phyloP scores from a whole-genome alignment of 345 rosid species.

The Lumnitzera littorea region DNA sequence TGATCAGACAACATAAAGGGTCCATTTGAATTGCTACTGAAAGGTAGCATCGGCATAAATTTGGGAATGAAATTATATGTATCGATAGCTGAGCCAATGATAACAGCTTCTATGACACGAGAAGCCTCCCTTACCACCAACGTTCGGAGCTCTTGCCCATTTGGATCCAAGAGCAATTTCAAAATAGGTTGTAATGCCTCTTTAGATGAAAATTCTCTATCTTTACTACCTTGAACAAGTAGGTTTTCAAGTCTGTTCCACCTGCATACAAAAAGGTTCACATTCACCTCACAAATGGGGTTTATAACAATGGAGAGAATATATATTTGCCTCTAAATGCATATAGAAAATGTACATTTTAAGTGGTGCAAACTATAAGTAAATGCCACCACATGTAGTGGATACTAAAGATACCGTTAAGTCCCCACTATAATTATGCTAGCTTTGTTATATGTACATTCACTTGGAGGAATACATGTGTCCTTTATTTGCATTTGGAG shows the following conservation, averaged over 20 bases:
- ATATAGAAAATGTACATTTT: conserved; percentile 1
- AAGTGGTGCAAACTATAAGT: neutral
- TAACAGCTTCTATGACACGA: conserved; percentile 64
- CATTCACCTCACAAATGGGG: too few relatives aligned
- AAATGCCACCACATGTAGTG: neutral
- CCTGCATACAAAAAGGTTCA: conserved; percentile 19
- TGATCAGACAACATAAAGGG: conserved; percentile 44
- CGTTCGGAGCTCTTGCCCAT: conserved; percentile 71
- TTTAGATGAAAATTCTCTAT: conserved; percentile 82
- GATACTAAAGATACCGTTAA: neutral
- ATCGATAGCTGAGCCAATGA: conserved; percentile 53
- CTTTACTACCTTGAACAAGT: conserved; percentile 83
- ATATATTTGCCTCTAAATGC: too few relatives aligned
- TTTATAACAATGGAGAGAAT: too few relatives aligned
- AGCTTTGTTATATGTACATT: neutral
- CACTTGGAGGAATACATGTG: neutral
- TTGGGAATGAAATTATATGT: conserved; percentile 60
- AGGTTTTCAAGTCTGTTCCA: conserved; percentile 97
- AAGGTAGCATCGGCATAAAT: conserved; percentile 36
- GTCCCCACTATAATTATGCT: neutral
- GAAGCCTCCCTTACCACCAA: conserved; percentile 84
- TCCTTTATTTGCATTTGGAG: too few relatives aligned
- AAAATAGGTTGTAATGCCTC: conserved; percentile 89
- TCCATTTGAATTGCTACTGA: conserved; percentile 44
- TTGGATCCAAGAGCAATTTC: conserved; percentile 58